Evolutionary conservation across 1,284 basidiomycete genomes (phyloP).

Genomic region (Fomitopsis schrenkii): DNA sequence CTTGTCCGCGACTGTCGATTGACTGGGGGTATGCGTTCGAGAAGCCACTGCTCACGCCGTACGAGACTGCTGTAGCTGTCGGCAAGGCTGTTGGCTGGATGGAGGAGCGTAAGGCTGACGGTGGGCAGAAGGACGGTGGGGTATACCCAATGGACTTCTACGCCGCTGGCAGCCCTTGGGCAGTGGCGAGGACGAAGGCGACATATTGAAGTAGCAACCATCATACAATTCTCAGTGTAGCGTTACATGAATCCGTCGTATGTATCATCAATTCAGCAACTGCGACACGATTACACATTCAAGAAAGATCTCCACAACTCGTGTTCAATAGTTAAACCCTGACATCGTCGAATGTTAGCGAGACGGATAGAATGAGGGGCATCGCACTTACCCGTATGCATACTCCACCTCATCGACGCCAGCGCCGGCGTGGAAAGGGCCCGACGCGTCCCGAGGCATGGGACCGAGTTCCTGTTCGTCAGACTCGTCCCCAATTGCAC

Average conservation of each 20-base stretch:
- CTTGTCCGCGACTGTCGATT: slow-evolving; percentile 93
- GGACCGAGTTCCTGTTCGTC: slow-evolving; percentile 59
- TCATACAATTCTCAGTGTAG: neutral
- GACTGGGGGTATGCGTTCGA: slow-evolving; percentile 99
- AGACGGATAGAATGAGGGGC: neutral
- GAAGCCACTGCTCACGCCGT: slow-evolving; percentile 87
- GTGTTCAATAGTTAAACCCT: neutral
- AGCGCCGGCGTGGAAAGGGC: slow-evolving; percentile 70
- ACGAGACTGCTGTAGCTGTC: slow-evolving; percentile 89
- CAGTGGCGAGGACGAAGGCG: slow-evolving; percentile 48
- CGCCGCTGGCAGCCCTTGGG: slow-evolving; percentile 73
- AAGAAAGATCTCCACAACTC: neutral
- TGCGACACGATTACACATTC: neutral
- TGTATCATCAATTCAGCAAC: neutral
- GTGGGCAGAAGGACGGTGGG: slow-evolving; percentile 30
- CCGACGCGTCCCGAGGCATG: slow-evolving; percentile 68
- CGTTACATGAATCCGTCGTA: neutral
- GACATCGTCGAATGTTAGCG: neutral
- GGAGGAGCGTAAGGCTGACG: slow-evolving; percentile 33
- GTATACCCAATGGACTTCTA: slow-evolving; percentile 98
- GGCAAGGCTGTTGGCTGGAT: slow-evolving; percentile 71
- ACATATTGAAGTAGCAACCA: slow-evolving; percentile 19
- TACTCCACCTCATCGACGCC: slow-evolving; percentile 87
- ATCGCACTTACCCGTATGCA: slow-evolving; percentile 66
- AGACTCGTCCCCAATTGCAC: slow-evolving; percentile 60